Conservation (phyloP, 2,329 filamentous ascomycete genomes). For the Alternaria sp. region DNA sequence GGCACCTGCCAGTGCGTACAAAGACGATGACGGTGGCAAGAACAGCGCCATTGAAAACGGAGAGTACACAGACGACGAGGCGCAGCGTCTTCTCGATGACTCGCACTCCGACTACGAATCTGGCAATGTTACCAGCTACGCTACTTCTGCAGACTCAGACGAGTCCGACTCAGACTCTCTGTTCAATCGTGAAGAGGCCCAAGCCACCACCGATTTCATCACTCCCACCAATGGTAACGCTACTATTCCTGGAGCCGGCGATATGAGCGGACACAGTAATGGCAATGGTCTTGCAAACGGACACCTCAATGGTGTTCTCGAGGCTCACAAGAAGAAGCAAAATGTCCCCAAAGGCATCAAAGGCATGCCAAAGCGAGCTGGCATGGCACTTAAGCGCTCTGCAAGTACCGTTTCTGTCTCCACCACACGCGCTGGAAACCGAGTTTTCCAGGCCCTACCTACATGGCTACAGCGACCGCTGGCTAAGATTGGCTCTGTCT, state of each 20-base stretch:
- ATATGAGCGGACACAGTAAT: constrained; percentile 50
- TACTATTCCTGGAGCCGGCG: constrained; percentile 50
- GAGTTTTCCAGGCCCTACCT: constrained; percentile 62
- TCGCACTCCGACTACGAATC: constrained; percentile 59
- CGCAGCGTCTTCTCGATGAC: constrained; percentile 51
- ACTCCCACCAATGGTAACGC: constrained; percentile 61
- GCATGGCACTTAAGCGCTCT: constrained; percentile 28
- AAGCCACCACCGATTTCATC: constrained; percentile 42
- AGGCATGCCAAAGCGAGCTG: constrained; percentile 45
- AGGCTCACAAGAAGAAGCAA: constrained; percentile 29
- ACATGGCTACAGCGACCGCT: constrained; percentile 61
- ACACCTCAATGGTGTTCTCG: constrained; percentile 43
- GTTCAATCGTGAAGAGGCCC: constrained; percentile 41
- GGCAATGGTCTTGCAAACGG: constrained; percentile 51
- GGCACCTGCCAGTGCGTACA: constrained; percentile 80
- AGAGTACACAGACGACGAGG: constrained; percentile 63
- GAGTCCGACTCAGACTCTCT: constrained; percentile 40
- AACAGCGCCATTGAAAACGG: constrained; percentile 57
- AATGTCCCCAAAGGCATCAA: constrained; percentile 45
- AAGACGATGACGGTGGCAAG: constrained; percentile 65
- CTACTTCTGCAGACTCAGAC: constrained; percentile 42
- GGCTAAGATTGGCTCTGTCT: constrained; percentile 52
- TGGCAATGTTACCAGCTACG: constrained; percentile 56
- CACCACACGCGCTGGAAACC: constrained; percentile 44
- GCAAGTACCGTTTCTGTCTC: constrained; percentile 33